Percentiles rank a stretch among this genome's conserved stretches.
These are phyloP conservation scores for Phytomonas sp. DNA, from an alignment of 208 protist species.

Conservation along the genomic window DNA sequence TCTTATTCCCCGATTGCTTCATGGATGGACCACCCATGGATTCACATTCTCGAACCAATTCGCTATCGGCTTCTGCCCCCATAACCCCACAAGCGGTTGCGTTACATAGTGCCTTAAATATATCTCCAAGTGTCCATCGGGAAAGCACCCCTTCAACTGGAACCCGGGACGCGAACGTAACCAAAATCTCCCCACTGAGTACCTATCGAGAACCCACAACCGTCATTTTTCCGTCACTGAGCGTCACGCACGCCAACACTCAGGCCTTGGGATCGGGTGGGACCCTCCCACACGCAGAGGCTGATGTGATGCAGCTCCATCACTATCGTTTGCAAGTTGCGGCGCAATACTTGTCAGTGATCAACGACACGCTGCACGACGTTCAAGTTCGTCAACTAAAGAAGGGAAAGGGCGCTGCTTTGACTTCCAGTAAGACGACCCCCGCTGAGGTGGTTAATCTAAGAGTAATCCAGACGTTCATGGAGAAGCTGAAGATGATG, in stretches of 20 bases:
- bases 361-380: slow-evolving; percentile 53
- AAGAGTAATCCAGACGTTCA: slow-evolving; percentile 10
- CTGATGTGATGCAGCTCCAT: slow-evolving; percentile 28
- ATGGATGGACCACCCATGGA: slow-evolving; percentile 6
- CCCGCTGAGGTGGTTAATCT: slow-evolving; percentile 8
- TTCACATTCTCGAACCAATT: neutral
- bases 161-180: neutral
- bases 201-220: neutral
- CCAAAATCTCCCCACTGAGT: neutral
- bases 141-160: neutral
- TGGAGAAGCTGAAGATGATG: slow-evolving; percentile 41
- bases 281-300: neutral
- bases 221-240: neutral
- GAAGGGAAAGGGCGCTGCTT: neutral
- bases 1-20: slow-evolving; percentile 78
- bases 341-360: slow-evolving; percentile 29
- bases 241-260: neutral
- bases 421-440: neutral
- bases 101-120: neutral
- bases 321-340: slow-evolving; percentile 17
- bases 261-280: neutral
- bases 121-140: neutral
- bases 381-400: slow-evolving; percentile 45
- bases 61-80: neutral
- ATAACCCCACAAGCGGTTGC: neutral